phyloP scores from a whole-genome alignment of 345 rosid genomes.

The Populus tremula region DNA sequence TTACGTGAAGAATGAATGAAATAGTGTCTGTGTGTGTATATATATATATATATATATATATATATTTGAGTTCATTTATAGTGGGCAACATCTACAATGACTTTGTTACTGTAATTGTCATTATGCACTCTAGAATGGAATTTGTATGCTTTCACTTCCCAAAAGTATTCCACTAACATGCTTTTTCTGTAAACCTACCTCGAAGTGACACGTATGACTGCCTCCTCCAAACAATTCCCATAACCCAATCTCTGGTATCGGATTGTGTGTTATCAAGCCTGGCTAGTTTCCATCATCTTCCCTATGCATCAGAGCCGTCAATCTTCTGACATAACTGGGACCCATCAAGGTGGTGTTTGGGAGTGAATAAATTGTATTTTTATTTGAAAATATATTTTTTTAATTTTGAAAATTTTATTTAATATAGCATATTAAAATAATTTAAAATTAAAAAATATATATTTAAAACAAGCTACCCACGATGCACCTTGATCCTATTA shows the following conservation, averaged over 20 bases:
- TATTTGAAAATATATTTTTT: too few species aligned
- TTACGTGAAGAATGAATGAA: too few species aligned
- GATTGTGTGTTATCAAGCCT: slow-evolving; percentile 11
- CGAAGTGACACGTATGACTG: background rate
- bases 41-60: too few species aligned
- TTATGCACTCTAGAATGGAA: background rate
- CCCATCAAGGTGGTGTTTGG: too few species aligned
- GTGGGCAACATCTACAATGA: too few species aligned
- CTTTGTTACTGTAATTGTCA: too few species aligned
- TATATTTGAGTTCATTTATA: too few species aligned
- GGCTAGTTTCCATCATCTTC: background rate
- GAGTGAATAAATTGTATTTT: too few species aligned
- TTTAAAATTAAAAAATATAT: too few species aligned
- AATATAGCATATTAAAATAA: too few species aligned
- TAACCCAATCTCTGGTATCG: background rate
- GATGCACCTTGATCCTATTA: background rate
- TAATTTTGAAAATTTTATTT: too few species aligned
- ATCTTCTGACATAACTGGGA: background rate
- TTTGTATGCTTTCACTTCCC: background rate
- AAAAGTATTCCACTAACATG: background rate
- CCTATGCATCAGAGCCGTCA: slow-evolving; percentile 21
- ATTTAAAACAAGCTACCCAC: background rate
- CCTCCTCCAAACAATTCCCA: background rate
- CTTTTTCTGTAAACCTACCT: background rate
- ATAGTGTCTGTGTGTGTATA: too few species aligned